phyloP scores from a whole-genome alignment of 2,329 filamentous ascomycete species.

The Penicillium griseofulvum region DNA sequence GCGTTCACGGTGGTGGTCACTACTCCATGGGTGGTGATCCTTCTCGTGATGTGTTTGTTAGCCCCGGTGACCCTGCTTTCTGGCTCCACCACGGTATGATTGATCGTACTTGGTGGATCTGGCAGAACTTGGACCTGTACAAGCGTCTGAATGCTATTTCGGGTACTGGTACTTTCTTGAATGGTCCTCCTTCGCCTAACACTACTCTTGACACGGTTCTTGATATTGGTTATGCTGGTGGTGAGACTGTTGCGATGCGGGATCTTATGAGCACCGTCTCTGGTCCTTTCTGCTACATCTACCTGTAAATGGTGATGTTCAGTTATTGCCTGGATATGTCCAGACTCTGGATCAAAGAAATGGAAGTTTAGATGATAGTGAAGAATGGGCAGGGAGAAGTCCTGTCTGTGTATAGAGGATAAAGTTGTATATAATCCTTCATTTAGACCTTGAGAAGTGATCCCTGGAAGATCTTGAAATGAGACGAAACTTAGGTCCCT shows the following conservation, averaged over 20 bases:
- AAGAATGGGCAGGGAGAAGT: neutral
- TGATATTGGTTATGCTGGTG: constrained; percentile 39
- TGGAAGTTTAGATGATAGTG: neutral
- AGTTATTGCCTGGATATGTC: neutral
- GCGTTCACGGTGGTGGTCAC: constrained; percentile 50
- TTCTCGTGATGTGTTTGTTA: constrained; percentile 47
- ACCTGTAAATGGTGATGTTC: constrained; percentile 26
- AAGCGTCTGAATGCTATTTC: constrained; percentile 38
- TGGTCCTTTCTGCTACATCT: constrained; percentile 51
- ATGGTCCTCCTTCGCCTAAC: constrained; percentile 44
- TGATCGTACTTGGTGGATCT: constrained; percentile 51
- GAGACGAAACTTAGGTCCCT: neutral
- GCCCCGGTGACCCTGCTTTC: constrained; percentile 49
- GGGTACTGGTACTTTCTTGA: constrained; percentile 48
- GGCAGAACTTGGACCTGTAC: constrained; percentile 48
- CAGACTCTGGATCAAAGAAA: too few species aligned
- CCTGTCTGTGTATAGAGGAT: neutral
- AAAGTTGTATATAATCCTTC: neutral
- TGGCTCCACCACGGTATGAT: constrained; percentile 51
- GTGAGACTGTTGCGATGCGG: constrained; percentile 33
- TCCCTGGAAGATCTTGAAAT: neutral
- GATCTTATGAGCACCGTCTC: constrained; percentile 45
- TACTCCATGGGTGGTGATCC: constrained; percentile 48
- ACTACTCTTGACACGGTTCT: constrained; percentile 47
- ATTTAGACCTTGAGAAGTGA: neutral